Percentiles rank a stretch among this genome's conserved stretches.
These are phyloP conservation scores for Sicyos baderoa DNA, from an alignment of 306 rosid species.

Conservation along the genomic window DNA sequence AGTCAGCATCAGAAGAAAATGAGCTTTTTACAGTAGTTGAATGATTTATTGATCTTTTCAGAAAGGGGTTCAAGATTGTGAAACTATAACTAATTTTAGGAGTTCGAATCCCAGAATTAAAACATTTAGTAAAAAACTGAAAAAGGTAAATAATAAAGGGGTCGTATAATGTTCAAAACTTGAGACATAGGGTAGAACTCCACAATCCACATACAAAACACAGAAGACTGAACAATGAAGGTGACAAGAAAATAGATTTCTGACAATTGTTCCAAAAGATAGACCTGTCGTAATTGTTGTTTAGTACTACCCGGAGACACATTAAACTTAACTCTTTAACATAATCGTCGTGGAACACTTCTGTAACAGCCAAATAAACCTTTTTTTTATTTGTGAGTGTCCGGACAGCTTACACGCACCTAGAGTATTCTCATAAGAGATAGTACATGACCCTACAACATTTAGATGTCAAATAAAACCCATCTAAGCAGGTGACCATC, in stretches of 20 bases:
- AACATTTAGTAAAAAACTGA: neutral
- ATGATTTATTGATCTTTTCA: neutral
- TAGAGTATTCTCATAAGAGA: too few relatives aligned
- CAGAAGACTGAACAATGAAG: neutral
- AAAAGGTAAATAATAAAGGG: neutral
- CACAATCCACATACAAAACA: neutral
- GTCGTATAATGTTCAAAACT: neutral
- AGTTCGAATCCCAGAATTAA: neutral
- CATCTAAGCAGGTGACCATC: too few relatives aligned
- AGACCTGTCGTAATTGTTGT: neutral
- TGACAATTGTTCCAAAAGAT: neutral
- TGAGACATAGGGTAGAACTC: neutral
- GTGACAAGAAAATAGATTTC: neutral
- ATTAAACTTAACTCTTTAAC: neutral
- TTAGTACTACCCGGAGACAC: neutral
- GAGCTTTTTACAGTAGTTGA: neutral
- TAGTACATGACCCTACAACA: too few relatives aligned
- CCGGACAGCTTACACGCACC: too few relatives aligned
- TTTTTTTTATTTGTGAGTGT: too few relatives aligned
- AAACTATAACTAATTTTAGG: neutral
- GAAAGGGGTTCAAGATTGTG: neutral
- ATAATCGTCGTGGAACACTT: neutral
- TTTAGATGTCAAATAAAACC: too few relatives aligned
- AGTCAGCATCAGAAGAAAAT: neutral
- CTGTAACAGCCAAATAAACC: too few relatives aligned